Evolutionary conservation across 1,139 yeast species (phyloP).

Genomic region (Suhomyces taliae): DNA sequence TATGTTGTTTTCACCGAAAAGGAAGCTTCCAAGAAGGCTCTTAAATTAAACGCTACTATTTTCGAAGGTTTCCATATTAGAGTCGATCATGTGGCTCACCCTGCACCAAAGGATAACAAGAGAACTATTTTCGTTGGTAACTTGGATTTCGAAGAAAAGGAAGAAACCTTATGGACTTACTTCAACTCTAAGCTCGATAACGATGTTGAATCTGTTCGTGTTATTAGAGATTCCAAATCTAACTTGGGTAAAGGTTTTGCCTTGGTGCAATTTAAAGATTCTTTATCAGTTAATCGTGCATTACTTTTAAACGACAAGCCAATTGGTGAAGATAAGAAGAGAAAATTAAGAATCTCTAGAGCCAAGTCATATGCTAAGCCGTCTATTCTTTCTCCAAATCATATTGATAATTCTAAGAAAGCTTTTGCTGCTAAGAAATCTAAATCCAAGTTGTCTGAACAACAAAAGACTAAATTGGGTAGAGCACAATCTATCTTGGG

Average conservation of each 20-base stretch:
- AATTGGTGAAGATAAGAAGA: slow-evolving; percentile 41
- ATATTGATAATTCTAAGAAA: slow-evolving; percentile 37
- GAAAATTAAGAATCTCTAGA: slow-evolving; percentile 78
- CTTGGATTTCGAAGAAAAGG: slow-evolving; percentile 87
- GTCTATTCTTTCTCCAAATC: slow-evolving; percentile 46
- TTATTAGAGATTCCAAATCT: slow-evolving; percentile 88
- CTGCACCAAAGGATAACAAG: slow-evolving; percentile 80
- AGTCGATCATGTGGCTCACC: slow-evolving; percentile 91
- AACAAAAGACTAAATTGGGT: slow-evolving; percentile 76
- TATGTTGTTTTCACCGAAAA: slow-evolving; percentile 71
- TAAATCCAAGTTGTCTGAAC: slow-evolving; percentile 45
- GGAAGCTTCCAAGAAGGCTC: slow-evolving; percentile 53
- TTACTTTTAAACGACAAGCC: slow-evolving; percentile 73
- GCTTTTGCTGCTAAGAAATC: slow-evolving; percentile 21
- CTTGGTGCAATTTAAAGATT: slow-evolving; percentile 85
- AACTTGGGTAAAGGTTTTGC: slow-evolving; percentile 98
- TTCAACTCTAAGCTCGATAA: slow-evolving; percentile 64
- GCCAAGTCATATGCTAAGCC: slow-evolving; percentile 62
- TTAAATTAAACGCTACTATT: slow-evolving; percentile 62
- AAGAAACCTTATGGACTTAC: slow-evolving; percentile 84
- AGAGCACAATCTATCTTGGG: slow-evolving; percentile 76
- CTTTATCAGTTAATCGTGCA: slow-evolving; percentile 81
- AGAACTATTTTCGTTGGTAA: slow-evolving; percentile 92
- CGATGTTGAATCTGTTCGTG: slow-evolving; percentile 81
- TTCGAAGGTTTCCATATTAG: slow-evolving; percentile 77